Evolutionary conservation across 305 asterid species (phyloP), one percentile per base, ranked within the genome.

Genomic region (Solanum hybrid): DNA sequence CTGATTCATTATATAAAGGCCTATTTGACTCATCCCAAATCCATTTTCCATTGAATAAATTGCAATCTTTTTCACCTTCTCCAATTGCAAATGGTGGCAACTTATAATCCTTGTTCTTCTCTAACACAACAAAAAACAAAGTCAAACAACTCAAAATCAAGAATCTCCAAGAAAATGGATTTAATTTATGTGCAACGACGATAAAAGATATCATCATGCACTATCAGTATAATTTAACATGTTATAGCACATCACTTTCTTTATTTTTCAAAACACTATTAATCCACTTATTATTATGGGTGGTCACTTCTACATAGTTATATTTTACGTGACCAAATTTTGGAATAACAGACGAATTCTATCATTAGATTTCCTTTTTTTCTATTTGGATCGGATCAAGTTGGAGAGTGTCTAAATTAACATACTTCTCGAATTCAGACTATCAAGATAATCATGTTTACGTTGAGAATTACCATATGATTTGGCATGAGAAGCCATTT

Each of bases 41-140:
- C 93, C 93, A 91, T 27, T 80, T 77, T 86, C 93, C 93, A 29
- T 7, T 90, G 10, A 85, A 91, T 85, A 91, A 69, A 84, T 91
- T 89, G 36, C 93, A 91, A 12, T 79, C 66, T 51, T 86, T 86
- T 80, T 88, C 90, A 26, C 79, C 38, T 51, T 66, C 80, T 86
- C 87, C 89, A 35, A 91, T 86, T 80, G 92, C 90, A 17, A 91
- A 91, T 32, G 89, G 34, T 32, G 89, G 27, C 87, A 87, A 87
- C 0, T 0, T 40, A 11, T 84, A 16, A 11, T 84, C 75, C 86
- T 88, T 90, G 37, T 86, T 90, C 89, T 90, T 86, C 89, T 88
- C 90, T 88, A 90, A 77, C 92, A 88, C 88, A 88, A 84, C 71
- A 89, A 71, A 8, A 1, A 32, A 76, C 38, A 84, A 84, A 84